Evolutionary conservation across 2,329 filamentous ascomycete genomes (phyloP), one percentile per base, ranked within the genome.

Genomic region (Endocalyx cinctus): DNA sequence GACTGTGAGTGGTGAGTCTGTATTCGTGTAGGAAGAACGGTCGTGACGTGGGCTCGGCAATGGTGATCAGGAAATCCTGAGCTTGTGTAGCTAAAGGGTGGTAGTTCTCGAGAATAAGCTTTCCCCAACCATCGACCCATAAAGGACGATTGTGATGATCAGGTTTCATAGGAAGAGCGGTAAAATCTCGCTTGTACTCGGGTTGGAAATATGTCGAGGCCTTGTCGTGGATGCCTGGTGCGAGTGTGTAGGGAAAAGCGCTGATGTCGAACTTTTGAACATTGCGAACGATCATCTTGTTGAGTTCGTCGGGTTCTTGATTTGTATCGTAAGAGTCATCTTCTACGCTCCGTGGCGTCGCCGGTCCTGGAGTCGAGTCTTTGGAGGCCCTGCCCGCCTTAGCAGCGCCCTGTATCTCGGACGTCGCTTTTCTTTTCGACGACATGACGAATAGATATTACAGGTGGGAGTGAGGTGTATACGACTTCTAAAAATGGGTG

Each of bases 11-110:
- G 3, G 88, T 96, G 50, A 98, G 74, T 35, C 82, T 77, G 61
- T 97, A 97, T 62, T 98, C 90, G 66, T 97, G 92, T 43, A 97
- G 77, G 54, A 88, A 90, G 5, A 81, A 84, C 37, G 92, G 90
- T 39, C 90, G 80, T 22, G 89, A 96, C 38, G 90, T 71, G 13
- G 90, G 92, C 64, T 98, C 90, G 42, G 90, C 87, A 48, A 98
- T 90, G 29, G 92, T 95, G 50, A 94, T 95, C 38, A 98, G 70
- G 57, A 98, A 95, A 58, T 95, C 88, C 56, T 95, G 88, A 0
- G 87, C 90, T 52, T 89, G 83, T 37, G 83, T 76, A 37, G 90
- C 88, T 36, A 92, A 70, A 3, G 89, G 85, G 33, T 86, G 90
- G 66, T 96, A 97, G 49, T 88, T 94, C 68, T 98, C 90, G 27